These are phyloP conservation scores for Babesia microti DNA, from an alignment of 169 alveolate species.

Conservation along the genomic window DNA sequence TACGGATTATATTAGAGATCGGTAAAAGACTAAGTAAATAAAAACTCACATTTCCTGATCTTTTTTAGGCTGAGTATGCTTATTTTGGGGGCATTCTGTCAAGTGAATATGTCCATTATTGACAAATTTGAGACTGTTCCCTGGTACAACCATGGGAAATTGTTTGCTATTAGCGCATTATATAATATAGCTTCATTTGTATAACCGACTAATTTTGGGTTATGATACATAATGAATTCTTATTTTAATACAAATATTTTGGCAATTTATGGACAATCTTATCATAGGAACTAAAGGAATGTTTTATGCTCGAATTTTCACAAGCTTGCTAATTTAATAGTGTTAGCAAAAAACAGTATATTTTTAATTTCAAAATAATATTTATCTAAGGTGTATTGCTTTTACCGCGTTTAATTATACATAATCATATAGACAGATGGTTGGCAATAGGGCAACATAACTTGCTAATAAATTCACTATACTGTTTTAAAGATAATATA, in stretches of 20 bases:
- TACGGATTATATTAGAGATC: conserved; percentile 86
- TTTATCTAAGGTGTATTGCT: too few relatives aligned
- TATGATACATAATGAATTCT: background rate
- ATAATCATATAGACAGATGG: too few relatives aligned
- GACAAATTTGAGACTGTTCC: background rate
- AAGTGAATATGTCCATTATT: background rate
- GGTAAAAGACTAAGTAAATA: conserved; percentile 62
- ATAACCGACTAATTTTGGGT: background rate
- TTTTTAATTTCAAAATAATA: too few relatives aligned
- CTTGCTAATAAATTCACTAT: too few relatives aligned
- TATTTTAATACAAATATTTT: background rate
- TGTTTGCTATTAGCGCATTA: too few relatives aligned
- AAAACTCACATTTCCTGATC: background rate
- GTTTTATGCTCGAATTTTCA: too few relatives aligned
- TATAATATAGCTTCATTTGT: background rate
- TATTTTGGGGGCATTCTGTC: background rate
- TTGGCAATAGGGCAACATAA: too few relatives aligned
- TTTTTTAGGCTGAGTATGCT: background rate
- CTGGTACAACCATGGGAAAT: conserved; percentile 1
- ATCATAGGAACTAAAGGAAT: too few relatives aligned
- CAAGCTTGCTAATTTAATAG: too few relatives aligned
- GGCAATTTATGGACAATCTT: background rate
- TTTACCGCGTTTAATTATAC: too few relatives aligned
- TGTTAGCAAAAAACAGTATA: too few relatives aligned
- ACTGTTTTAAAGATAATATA: too few relatives aligned